Conservation (phyloP, 441 rosid species). For the Arabidopsis hybrid region DNA sequence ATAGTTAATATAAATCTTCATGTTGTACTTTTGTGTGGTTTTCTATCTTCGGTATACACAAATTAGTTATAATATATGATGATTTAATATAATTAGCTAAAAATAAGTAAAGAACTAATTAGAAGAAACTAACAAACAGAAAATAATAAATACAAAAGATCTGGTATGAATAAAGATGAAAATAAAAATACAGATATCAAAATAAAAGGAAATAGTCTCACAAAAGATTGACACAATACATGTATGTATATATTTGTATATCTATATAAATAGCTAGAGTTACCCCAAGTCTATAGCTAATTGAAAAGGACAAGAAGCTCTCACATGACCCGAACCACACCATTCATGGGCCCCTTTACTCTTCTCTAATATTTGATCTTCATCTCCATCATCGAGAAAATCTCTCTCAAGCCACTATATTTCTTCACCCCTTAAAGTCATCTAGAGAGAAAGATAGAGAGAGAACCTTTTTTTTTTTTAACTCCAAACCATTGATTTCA, state of each 20-base stretch:
- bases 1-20: too few species aligned
- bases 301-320: slow-evolving; percentile 73
- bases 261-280: slow-evolving; percentile 43
- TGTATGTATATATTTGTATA: slow-evolving; percentile 23
- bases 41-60: slow-evolving; percentile 9
- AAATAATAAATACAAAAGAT: slow-evolving; percentile 32
- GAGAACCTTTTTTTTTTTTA: slow-evolving; percentile 1
- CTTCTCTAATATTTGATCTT: slow-evolving; percentile 44
- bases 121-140: slow-evolving; percentile 26
- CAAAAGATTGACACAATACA: slow-evolving; percentile 28
- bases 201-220: slow-evolving; percentile 23
- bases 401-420: slow-evolving; percentile 27
- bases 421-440: slow-evolving; percentile 33
- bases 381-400: slow-evolving; percentile 43
- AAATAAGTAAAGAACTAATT: slow-evolving; percentile 13
- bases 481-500: slow-evolving; percentile 33
- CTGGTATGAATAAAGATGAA: slow-evolving; percentile 36
- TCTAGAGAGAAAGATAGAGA: slow-evolving; percentile 19
- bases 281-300: slow-evolving; percentile 44
- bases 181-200: slow-evolving; percentile 28
- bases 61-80: slow-evolving; percentile 19
- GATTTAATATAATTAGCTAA: slow-evolving; percentile 20
- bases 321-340: slow-evolving; percentile 90
- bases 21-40: neutral
- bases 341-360: slow-evolving; percentile 74